Base-by-base conservation (phyloP, 306 rosid species). In the Corylus heterophylla region DNA sequence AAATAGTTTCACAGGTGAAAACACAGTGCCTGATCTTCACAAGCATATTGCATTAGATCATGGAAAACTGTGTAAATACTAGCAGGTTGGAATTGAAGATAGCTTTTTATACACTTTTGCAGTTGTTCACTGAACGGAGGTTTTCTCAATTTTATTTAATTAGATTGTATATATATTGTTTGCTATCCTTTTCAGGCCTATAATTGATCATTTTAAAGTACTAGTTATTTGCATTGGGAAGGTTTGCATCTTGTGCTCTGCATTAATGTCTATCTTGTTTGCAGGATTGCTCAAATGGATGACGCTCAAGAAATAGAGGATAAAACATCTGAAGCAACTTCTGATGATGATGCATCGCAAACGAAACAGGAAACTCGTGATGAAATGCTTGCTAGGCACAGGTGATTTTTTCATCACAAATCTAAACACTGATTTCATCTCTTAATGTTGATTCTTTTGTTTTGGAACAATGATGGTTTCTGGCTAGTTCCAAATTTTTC, bases 381-480 rank as follows among this genome's bases (percentile, higher is more conserved):
- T 83, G 97, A 92, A 35, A 86, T 90, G 88, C 97, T 92, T 69
- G 78, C 96, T 8, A 86, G 89, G 80, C 91, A 85, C 76, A 86
- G 89, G 91, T 88, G 69, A 54, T 74, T 11, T 67, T 7, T 49
- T 44, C 13, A 58, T 66, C 58, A 48, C 50, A 7, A 17, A 7
- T 77, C 71, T 45, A 27, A 73, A 18, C 50, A 69, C 12, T 61
- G 42, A 4, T 45, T 35, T 85, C 2, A 10, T 47, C 17, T 68
- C 20, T 22, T 22, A 22, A 22, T 22, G 25, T 22, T 22, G 25
- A 22, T 22, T 22, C 25, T 22, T 42, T 31, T 63, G 37, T 7
- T 22, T 7, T 63, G 47, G 45, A 61, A 61, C 67, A 61, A 61
- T 61, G 39, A 61, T 31, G 45, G 47, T 59, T 66, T 66, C 25